phyloP scores from a whole-genome alignment of 202 grass and related monocot species.

The Elaeis oleifera region DNA sequence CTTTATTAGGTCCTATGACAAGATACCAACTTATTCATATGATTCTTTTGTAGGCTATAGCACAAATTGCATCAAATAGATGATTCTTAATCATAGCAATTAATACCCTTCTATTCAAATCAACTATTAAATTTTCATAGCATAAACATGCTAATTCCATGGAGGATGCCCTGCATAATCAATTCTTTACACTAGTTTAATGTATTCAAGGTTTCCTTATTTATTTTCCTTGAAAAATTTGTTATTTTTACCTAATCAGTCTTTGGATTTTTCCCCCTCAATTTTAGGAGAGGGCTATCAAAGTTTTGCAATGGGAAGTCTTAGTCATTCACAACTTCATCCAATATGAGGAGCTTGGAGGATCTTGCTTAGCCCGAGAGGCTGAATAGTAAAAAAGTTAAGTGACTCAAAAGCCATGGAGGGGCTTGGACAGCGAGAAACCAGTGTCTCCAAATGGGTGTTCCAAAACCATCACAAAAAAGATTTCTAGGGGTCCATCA shows the following conservation, averaged over 20 bases:
- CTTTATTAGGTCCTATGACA: too few relatives aligned
- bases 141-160: neutral
- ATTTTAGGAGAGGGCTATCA: conserved; percentile 65
- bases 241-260: too few relatives aligned
- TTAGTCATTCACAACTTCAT: conserved; percentile 71
- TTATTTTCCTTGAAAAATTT: too few relatives aligned
- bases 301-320: conserved; percentile 70
- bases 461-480: conserved; percentile 5
- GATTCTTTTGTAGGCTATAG: too few relatives aligned
- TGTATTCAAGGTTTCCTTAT: too few relatives aligned
- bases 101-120: too few relatives aligned
- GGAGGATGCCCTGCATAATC: neutral
- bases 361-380: conserved; percentile 78
- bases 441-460: neutral
- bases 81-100: too few relatives aligned
- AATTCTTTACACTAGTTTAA: too few relatives aligned
- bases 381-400: conserved; percentile 41
- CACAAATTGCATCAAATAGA: too few relatives aligned
- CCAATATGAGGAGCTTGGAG: conserved; percentile 50
- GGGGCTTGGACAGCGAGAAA: conserved; percentile 30
- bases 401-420: conserved; percentile 56
- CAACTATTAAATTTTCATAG: neutral
- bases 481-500: conserved; percentile 14
- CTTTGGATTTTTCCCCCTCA: too few relatives aligned
- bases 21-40: too few relatives aligned